Evolutionary conservation across 176 grass and related monocot species (phyloP), one percentile per base, ranked within the genome.

Genomic region (Paspalum vaginatum): DNA sequence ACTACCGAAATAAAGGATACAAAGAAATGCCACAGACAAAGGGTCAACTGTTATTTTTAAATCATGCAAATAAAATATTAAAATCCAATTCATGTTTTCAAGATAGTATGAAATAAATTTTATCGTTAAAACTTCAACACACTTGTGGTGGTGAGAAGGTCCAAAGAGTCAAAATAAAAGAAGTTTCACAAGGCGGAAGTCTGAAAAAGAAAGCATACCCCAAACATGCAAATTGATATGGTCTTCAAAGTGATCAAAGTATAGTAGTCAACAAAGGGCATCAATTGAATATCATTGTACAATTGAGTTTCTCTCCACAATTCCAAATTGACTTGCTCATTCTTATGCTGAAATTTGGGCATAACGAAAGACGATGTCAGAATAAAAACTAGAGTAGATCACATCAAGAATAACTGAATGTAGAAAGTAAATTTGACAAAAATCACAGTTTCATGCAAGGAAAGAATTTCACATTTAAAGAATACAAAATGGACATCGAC

Each of bases 191-290:
- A 66, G 61, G 38, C 78, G 53, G 45, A 85, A 92, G 40, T 27
- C 25, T 70, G 53, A 52, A 86, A 93, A 62, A 66, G 75, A 81
- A 53, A 71, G 76, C 66, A 75, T 94, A 97, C 94, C 87, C 89
- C 94, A 58, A 94, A 92, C 65, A 71, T 90, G 59, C 87, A 94
- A 89, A 89, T 73, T 58, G 94, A 89, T 81, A 92, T 77, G 17
- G 89, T 89, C 90, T 94, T 94, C 45, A 97, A 84, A 27, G 91
- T 94, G 76, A 97, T 94, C 71, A 97, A 81, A 59, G 76, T 94
- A 76, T 97, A 97, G 60, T 97, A 94, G 83, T 97, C 91, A 80
- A 94, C 94, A 80, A 94, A 97, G 71, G 94, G 94, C 91, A 97
- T 90, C 81, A 97, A 77, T 63, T 97, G 94, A 79, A 94, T 90